Conservation (phyloP, 371 early-diverging fungal genomes). For the Mucor racemosus region DNA sequence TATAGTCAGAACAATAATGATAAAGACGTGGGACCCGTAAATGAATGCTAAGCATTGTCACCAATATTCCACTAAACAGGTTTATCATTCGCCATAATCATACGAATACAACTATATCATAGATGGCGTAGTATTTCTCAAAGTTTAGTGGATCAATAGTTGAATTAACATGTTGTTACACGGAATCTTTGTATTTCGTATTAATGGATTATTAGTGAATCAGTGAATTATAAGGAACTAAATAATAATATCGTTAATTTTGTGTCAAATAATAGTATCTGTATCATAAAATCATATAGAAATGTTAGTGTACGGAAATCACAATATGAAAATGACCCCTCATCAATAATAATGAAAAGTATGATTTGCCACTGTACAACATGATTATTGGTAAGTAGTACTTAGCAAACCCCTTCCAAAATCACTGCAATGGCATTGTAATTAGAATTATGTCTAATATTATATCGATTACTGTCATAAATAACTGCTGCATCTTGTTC, state of each 20-base stretch:
- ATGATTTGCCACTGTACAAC: not conserved
- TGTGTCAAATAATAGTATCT: too few relatives aligned
- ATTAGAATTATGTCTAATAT: not conserved
- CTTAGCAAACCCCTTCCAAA: not conserved
- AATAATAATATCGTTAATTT: too few relatives aligned
- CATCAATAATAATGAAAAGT: too few relatives aligned
- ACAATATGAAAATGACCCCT: not conserved
- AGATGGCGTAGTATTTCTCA: not conserved
- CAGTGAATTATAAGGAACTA: not conserved
- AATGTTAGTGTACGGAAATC: too few relatives aligned
- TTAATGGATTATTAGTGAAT: not conserved
- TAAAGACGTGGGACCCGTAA: not conserved
- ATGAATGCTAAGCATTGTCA: not conserved
- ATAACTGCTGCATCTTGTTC: too few relatives aligned
- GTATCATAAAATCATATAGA: too few relatives aligned
- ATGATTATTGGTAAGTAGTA: not conserved
- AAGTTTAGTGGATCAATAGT: not conserved
- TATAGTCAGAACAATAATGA: not conserved
- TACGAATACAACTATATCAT: too few relatives aligned
- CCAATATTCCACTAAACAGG: not conserved
- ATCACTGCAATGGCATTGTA: not conserved
- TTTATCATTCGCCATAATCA: not conserved
- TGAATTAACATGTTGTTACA: not conserved
- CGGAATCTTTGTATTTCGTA: not conserved
- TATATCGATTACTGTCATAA: not conserved